Evolutionary conservation across 2,329 filamentous ascomycete genomes (phyloP), one percentile per base, ranked within the genome.

Genomic region (Scedosporium minutisporum): DNA sequence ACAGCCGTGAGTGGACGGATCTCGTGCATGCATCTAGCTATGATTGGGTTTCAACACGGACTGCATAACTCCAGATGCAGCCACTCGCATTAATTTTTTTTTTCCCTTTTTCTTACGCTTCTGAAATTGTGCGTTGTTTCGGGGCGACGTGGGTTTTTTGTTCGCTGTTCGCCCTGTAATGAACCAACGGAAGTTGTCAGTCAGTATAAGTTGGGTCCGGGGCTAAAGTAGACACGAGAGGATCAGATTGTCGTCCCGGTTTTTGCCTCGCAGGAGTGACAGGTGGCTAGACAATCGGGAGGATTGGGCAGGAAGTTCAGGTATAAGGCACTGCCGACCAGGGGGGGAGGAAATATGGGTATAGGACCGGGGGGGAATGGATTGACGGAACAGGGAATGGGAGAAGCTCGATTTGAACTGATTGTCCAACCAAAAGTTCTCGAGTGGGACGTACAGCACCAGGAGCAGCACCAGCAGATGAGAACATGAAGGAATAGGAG

Each of bases 41-140:
- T 46, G 60, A 58, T 62, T 62, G 60, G 60, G 60, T 58, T 62
- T 62, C 60, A 33, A 62, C 60, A 57, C 53, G 51, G 60, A 9
- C 51, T 33, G 60, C 60, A 58, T 62, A 58, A 38, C 38, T 62
- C 51, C 51, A 58, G 53, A 55, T 62, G 60, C 60, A 62, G 60
- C 60, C 60, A 62, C 60, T 62, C 53, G 60, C 18, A 57, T 58
- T 62, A 58, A 57, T 48, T 62, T 51, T 44, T 53, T 18, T 46
- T 61, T 33, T 38, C 33, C 33, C 33, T 38, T 38, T 38, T 38
- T 38, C 33, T 38, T 33, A 57, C 51, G 33, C 51, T 55, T 27
- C 18, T 58, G 38, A 42, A 55, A 29, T 58, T 42, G 51, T 62
- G 60, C 29, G 57, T 44, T 57, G 9, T 46, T 33, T 21, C 38